Evolutionary conservation across 1,284 basidiomycete species (phyloP), one percentile per base, ranked within the genome.

Genomic region (Polyporus tsugae): DNA sequence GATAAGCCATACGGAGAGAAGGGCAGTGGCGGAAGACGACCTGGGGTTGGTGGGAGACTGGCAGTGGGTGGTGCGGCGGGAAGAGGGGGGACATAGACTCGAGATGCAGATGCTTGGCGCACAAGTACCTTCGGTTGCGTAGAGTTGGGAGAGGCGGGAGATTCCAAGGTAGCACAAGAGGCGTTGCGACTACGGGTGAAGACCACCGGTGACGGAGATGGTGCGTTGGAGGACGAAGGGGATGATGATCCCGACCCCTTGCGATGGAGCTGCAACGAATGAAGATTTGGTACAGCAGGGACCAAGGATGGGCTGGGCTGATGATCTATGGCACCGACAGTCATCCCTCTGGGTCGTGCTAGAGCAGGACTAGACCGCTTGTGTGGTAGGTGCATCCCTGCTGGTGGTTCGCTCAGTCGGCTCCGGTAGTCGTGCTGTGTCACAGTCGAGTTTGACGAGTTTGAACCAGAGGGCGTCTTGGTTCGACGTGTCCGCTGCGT

Each of bases 321-420:
- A 38, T 61, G 6, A 7, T 71, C 72, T 11, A 60, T 57, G 9
- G 63, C 65, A 41, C 69, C 80, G 59, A 88, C 85, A 2, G 87
- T 88, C 81, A 87, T 82, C n/a, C 87, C 87, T 74, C 88, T 78
- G 11, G 86, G 79, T 29, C 87, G 83, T 75, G 82, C 78, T 9
- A 77, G 78, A 17, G 82, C 81, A 25, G 82, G 80, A 41, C 64
- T 69, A 11, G 72, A 70, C 25, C 65, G 70, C 49, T 69, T 69
- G 44, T 55, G 73, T 72, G 73, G 33, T 68, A 70, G 36, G 15
- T 59, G 63, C 29, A 53, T 36, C 15, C 73, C 63, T 25, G 39
- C 55, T 5, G 69, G 60, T 57, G 69, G 69, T 35, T 73, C 73
- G 35, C 74, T 74, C 46, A 73, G 19, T 46, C 72, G 71, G 52